phyloP scores from a whole-genome alignment of 2,329 filamentous ascomycete genomes.

The Fusarium drepaniforme region DNA sequence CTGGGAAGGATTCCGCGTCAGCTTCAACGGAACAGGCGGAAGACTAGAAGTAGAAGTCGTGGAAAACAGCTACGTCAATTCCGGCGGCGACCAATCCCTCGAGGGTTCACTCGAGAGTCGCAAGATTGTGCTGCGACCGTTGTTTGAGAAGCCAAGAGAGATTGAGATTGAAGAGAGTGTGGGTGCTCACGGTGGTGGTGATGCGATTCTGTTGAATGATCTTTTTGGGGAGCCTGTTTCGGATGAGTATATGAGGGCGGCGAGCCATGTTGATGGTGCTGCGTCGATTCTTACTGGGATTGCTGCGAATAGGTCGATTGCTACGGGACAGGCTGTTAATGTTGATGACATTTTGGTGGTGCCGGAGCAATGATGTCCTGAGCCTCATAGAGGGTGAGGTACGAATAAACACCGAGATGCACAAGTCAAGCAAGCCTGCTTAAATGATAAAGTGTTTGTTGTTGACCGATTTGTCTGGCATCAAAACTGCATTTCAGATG shows the following conservation, averaged over 20 bases:
- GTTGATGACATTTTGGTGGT: conserved; percentile 63
- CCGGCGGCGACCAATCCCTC: conserved; percentile 67
- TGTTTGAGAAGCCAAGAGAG: conserved; percentile 69
- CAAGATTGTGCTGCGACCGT: conserved; percentile 61
- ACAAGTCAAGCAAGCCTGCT: neutral
- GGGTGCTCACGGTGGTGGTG: conserved; percentile 72
- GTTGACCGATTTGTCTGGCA: neutral
- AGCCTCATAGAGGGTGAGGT: neutral
- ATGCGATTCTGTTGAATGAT: conserved; percentile 67
- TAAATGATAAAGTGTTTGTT: neutral
- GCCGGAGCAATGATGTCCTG: conserved; percentile 3
- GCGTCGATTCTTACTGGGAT: conserved; percentile 71
- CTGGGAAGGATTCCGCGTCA: conserved; percentile 71
- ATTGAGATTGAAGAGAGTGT: conserved; percentile 63
- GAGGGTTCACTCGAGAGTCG: conserved; percentile 66
- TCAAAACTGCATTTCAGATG: neutral
- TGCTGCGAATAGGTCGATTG: conserved; percentile 69
- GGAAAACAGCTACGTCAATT: conserved; percentile 72
- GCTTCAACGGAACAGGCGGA: conserved; percentile 69
- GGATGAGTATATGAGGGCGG: conserved; percentile 66
- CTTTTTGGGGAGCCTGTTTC: conserved; percentile 66
- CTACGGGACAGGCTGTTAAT: conserved; percentile 66
- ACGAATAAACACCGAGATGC: neutral
- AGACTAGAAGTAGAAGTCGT: conserved; percentile 72
- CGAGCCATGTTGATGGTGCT: conserved; percentile 70